These are phyloP conservation scores for Nakazawaea pomicola DNA, from an alignment of 805 yeast species.

Conservation along the genomic window DNA sequence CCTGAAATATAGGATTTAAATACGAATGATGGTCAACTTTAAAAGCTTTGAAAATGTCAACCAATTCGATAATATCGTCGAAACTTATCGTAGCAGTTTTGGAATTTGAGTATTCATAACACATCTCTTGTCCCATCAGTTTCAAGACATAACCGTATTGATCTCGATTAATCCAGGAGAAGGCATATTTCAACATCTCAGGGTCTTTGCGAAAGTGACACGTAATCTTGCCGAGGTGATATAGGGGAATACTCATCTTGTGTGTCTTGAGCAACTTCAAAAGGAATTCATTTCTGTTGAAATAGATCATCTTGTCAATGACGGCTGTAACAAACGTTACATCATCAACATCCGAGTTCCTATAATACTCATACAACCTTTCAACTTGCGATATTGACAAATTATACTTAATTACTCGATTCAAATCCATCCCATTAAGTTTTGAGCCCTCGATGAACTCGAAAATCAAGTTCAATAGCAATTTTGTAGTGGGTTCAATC, in stretches of 20 bases:
- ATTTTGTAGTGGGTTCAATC: too few species aligned
- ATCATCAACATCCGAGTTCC: too few species aligned
- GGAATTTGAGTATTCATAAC: background rate
- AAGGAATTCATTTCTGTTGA: background rate
- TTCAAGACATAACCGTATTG: conserved; percentile 1
- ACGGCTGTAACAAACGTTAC: too few species aligned
- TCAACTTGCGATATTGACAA: too few species aligned
- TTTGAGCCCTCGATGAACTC: too few species aligned
- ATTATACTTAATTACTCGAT: too few species aligned
- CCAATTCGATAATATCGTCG: conserved; percentile 2
- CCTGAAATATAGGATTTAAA: conserved; percentile 2
- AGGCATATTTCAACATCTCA: background rate
- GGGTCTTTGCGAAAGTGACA: background rate
- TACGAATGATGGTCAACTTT: conserved; percentile 1
- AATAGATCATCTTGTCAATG: too few species aligned
- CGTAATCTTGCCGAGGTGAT: background rate
- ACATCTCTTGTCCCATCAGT: background rate
- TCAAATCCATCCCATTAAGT: too few species aligned
- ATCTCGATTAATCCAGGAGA: background rate
- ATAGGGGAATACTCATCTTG: background rate
- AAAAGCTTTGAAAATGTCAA: background rate
- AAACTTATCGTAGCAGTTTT: background rate
- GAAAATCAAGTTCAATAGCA: too few species aligned
- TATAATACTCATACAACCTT: too few species aligned
- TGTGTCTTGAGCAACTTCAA: background rate